A percentile compares a stretch with the other conserved stretches of the same genome.
Evolutionary conservation across 2,329 filamentous ascomycete genomes (phyloP).

Genomic region (Rutstroemia sp.): DNA sequence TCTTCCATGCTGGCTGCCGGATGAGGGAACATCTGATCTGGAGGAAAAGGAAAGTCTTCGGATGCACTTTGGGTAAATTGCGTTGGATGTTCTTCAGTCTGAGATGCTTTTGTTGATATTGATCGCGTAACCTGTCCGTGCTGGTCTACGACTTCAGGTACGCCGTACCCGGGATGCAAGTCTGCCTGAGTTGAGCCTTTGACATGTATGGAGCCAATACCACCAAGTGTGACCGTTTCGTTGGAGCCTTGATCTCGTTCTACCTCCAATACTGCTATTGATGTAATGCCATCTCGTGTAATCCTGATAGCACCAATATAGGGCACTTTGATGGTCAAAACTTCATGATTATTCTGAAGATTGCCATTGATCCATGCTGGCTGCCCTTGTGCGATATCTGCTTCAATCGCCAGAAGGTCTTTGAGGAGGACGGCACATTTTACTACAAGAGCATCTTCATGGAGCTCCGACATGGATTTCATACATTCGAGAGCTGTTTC

Average conservation of each 20-base stretch:
- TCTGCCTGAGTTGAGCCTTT: not conserved
- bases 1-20: not conserved
- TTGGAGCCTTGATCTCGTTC: not conserved
- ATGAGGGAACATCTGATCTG: not conserved
- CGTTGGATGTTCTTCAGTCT: not conserved
- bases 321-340: not conserved
- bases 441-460: not conserved
- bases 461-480: not conserved
- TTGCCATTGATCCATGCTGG: not conserved
- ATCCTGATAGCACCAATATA: not conserved
- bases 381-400: not conserved
- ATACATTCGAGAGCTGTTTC: not conserved
- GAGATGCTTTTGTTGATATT: not conserved
- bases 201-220: not conserved
- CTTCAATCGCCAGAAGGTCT: not conserved
- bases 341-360: not conserved
- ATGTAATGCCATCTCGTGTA: not conserved
- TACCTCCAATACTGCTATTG: not conserved
- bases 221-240: not conserved
- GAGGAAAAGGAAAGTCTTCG: not conserved
- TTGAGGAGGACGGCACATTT: not conserved
- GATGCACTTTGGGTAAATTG: not conserved
- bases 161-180: no score
- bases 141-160: not conserved
- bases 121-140: no score